Base-by-base conservation (phyloP, 2,329 filamentous ascomycete species). In the Tympanopsis confertula region DNA sequence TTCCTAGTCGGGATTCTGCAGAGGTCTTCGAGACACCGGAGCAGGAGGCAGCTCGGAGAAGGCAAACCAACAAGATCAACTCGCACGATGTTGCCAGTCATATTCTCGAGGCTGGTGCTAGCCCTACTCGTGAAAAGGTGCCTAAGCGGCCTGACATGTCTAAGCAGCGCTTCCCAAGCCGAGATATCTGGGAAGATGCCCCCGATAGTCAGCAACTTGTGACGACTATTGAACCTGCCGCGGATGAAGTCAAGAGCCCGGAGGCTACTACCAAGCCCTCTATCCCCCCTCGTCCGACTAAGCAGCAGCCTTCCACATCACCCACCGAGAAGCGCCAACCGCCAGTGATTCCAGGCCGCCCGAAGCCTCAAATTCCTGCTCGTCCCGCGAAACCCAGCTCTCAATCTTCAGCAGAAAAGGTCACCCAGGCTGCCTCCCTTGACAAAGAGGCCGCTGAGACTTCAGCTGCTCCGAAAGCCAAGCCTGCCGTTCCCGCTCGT, bases 161-260 rank as follows among this genome's bases (percentile, higher is more conserved):
- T 13, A 74, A 76, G 44, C 81, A 82, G 30, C 7, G 30, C 43
- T 98, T 98, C 59, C 91, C 91, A 1, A 95, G 88, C 57, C 83
- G 88, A 55, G 91, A 98, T 55, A 76, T 96, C 29, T 98, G 91
- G 91, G 91, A 98, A 62, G 93, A 98, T 56, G 82, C 86, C 0
- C 91, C 93, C 3, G 82, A 79, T 52, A 94, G 87, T 58, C 68
- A 86, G 38, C 78, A 91, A 33, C 15, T 33, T 7, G 30, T 33
- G 30, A 33, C 30, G 10, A 33, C 30, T 7, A 17, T 33, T 7
- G 30, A 33, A 17, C 10, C 15, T 7, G 30, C 30, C 7, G 30
- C 10, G 15, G 15, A 33, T 10, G 30, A 33, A 15, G 10, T 33
- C 10, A 33, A 10, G 7, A 33, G 30, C 15, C 30, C 30, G 7